Evolutionary conservation across 2,329 filamentous ascomycete species (phyloP), one percentile per base, ranked within the genome.

Genomic region (Phaeoacremonium minimum): DNA sequence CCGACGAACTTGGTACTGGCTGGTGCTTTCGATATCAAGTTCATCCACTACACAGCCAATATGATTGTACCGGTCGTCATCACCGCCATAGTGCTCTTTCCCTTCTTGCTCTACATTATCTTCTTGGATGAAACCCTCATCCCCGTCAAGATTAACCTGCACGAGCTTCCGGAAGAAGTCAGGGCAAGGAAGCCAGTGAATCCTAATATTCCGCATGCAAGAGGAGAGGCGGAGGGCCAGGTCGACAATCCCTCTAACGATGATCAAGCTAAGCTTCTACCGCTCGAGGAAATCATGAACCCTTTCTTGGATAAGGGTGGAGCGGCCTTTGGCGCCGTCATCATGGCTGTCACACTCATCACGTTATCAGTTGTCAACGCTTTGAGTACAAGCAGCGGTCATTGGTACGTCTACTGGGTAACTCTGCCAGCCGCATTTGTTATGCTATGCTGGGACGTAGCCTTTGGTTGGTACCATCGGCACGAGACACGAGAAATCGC

Each of bases 1-100:
- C 85, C 85, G 0, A 87, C 85, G 3, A 88, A 88, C 37, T 70
- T 87, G 7, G 83, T 87, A 1, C 69, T 87, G 1, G 82, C 83
- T 0, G 83, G 83, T 4, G 84, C 84, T 3, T 87, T 87, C 50
- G 50, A 74, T 4, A 81, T 87, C 61, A 82, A 73, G 34, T 87
- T 87, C 55, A 76, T 87, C 50, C 67, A 75, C 28, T 87, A 87
- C 50, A 87, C 83, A 0, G 83, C 80, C n/a, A 85, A 87, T 51
- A 84, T 87, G 72, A 81, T 87, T 14, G 80, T 87, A 0, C 84
- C 84, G 0, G 80, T 85, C 2, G 60, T 85, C 15, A 63, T 74
- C n/a, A 87, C 84, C 0, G 81, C 73, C 3, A 66, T 87, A 13
- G 59, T 85, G 0, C 57, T 87, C 4, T 87, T 85, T 34, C 84